Conservation (phyloP, 2,329 filamentous ascomycete genomes). For the Cladosporium sp. region DNA sequence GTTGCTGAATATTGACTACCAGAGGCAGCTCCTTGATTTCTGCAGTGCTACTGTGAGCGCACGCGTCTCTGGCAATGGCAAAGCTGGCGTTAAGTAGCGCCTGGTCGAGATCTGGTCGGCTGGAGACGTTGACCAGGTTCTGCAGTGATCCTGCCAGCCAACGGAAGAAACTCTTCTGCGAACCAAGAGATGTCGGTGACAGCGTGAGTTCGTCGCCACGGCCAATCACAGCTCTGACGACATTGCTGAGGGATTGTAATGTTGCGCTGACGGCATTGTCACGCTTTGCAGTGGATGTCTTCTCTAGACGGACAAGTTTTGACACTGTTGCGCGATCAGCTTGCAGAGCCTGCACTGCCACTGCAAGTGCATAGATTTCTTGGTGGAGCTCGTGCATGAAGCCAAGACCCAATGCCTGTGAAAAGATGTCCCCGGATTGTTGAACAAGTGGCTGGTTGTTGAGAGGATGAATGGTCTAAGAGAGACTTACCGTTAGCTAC, state of each 20-base stretch:
- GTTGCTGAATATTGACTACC: not conserved
- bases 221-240: slow-evolving; percentile 11
- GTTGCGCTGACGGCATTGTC: slow-evolving; percentile 12
- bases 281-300: slow-evolving; percentile 9
- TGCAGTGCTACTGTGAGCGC: not conserved
- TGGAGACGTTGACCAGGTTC: slow-evolving; percentile 2
- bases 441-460: slow-evolving; percentile 47
- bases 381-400: slow-evolving; percentile 27
- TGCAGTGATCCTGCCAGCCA: slow-evolving; percentile 19
- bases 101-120: slow-evolving; percentile 14
- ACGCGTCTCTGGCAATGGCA: slow-evolving; percentile 5
- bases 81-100: slow-evolving; percentile 20
- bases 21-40: slow-evolving; percentile 7
- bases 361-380: slow-evolving; percentile 17
- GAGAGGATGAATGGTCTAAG: slow-evolving; percentile 47
- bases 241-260: slow-evolving; percentile 7
- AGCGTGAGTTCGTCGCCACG: slow-evolving; percentile 3
- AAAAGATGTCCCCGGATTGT: slow-evolving; percentile 23
- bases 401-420: slow-evolving; percentile 26
- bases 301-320: slow-evolving; percentile 10
- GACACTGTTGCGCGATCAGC: slow-evolving; percentile 21
- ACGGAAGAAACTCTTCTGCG: slow-evolving; percentile 15
- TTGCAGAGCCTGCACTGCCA: slow-evolving; percentile 23
- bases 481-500: slow-evolving; percentile 38
- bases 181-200: not conserved